These are phyloP conservation scores for Rhizopogon vinicolor DNA, from an alignment of 768 basidiomycete genomes.

Conservation along the genomic window DNA sequence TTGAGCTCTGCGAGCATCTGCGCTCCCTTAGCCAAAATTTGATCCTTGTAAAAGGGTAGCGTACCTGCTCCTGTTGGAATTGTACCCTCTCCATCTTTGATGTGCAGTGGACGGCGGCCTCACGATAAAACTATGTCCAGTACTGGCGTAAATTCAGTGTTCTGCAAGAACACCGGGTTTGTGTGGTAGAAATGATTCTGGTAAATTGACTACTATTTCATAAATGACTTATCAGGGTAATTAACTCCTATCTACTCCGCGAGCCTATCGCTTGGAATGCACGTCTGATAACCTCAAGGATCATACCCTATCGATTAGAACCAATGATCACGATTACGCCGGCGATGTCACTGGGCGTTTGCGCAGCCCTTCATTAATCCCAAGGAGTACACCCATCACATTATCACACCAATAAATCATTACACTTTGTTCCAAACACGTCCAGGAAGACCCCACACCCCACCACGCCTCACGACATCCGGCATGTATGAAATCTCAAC, in stretches of 20 bases:
- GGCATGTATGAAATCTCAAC: constrained; percentile 54
- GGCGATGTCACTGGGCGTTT: neutral
- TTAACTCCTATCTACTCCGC: neutral
- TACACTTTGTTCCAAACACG: constrained; percentile 42
- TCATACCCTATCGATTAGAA: no score
- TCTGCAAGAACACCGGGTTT: neutral
- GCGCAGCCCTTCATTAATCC: neutral
- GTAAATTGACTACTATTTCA: neutral
- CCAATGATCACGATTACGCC: neutral
- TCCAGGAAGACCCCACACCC: constrained; percentile 63
- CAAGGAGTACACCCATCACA: neutral
- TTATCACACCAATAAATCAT: neutral
- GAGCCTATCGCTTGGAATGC: no score
- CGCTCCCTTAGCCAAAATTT: neutral
- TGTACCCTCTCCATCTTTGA: constrained; percentile 85
- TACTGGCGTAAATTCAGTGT: no score
- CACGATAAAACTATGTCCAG: neutral
- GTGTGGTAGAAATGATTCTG: neutral
- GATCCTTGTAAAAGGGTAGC: constrained; percentile 5
- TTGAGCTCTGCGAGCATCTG: constrained; percentile 95
- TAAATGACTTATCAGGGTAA: neutral
- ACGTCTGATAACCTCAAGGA: no score
- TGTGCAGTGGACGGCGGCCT: neutral
- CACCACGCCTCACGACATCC: constrained; percentile 70
- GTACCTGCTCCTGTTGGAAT: constrained; percentile 87